These are phyloP conservation scores for Sarocladium kiliense DNA, from an alignment of 2,329 filamentous ascomycete genomes.

Conservation along the genomic window DNA sequence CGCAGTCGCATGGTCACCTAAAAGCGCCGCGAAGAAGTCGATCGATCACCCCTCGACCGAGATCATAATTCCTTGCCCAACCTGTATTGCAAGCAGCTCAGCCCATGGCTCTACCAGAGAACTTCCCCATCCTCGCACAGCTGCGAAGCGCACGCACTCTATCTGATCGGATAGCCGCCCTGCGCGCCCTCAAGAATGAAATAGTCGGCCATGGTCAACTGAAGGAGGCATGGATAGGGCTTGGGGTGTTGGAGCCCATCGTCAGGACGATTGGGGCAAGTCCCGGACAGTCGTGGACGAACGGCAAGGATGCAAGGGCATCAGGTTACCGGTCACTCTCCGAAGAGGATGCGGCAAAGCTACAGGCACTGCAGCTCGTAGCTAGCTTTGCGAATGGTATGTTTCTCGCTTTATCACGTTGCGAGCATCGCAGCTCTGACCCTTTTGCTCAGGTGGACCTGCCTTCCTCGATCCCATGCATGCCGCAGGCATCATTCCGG, in stretches of 20 bases:
- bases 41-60: no score
- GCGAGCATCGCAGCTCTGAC: background rate
- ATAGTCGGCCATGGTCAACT: constrained; percentile 81
- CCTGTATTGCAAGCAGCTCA: background rate
- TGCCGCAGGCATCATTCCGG: constrained; percentile 59
- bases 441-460: constrained; percentile 59
- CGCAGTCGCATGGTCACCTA: no score
- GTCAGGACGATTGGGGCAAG: constrained; percentile 39
- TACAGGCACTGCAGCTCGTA: constrained; percentile 81
- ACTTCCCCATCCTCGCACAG: constrained; percentile 49
- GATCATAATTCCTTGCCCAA: no score
- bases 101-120: constrained; percentile 49
- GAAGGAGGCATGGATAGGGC: constrained; percentile 72
- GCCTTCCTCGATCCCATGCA: constrained; percentile 72
- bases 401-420: constrained; percentile 16
- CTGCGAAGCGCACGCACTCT: constrained; percentile 48
- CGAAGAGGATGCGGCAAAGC: constrained; percentile 61
- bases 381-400: constrained; percentile 80
- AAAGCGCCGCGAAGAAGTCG: no score
- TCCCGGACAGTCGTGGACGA: constrained; percentile 26
- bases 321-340: constrained; percentile 35
- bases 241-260: constrained; percentile 61
- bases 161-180: constrained; percentile 50
- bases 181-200: constrained; percentile 80
- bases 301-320: constrained; percentile 33